Percentiles rank a stretch among this genome's conserved stretches.
Evolutionary conservation across 106 monocot genomes (phyloP).

Genomic region (Dendrobium nobile): DNA sequence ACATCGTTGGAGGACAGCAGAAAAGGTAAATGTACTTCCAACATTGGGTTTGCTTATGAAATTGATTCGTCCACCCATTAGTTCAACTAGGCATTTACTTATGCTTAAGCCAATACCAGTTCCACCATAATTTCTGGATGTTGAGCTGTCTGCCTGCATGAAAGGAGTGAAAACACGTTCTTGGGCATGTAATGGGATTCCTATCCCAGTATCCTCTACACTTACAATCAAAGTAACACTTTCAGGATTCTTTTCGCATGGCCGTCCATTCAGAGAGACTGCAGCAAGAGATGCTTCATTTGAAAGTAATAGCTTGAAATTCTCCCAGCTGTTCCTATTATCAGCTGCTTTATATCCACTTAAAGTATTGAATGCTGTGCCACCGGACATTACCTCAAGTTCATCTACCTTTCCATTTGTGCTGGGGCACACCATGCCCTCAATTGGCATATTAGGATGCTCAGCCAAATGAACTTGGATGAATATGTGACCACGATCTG

Average conservation of each 20-base stretch:
- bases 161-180: conserved; percentile 90
- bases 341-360: conserved; percentile 89
- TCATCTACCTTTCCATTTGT: conserved; percentile 30
- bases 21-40: conserved; percentile 96
- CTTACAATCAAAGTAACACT: conserved; percentile 56
- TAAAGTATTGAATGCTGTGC: conserved; percentile 39
- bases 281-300: conserved; percentile 16
- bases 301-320: conserved; percentile 50
- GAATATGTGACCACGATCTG: conserved; percentile 90
- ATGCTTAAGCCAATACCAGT: conserved; percentile 98
- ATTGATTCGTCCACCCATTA: conserved; percentile 83
- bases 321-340: conserved; percentile 72
- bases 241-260: conserved; percentile 17
- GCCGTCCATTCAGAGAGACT: conserved; percentile 16
- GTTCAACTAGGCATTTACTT: conserved; percentile 92
- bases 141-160: conserved; percentile 98
- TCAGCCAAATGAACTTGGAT: conserved; percentile 78
- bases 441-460: conserved; percentile 22
- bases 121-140: conserved; percentile 89
- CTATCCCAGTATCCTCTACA: conserved; percentile 94
- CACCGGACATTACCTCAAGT: background rate
- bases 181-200: conserved; percentile 86
- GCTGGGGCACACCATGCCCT: conserved; percentile 13
- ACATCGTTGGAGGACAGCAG: conserved; percentile 49
- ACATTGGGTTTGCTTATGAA: conserved; percentile 65